These are phyloP conservation scores for Casuarina glauca DNA, from an alignment of 306 rosid genomes.

Conservation along the genomic window DNA sequence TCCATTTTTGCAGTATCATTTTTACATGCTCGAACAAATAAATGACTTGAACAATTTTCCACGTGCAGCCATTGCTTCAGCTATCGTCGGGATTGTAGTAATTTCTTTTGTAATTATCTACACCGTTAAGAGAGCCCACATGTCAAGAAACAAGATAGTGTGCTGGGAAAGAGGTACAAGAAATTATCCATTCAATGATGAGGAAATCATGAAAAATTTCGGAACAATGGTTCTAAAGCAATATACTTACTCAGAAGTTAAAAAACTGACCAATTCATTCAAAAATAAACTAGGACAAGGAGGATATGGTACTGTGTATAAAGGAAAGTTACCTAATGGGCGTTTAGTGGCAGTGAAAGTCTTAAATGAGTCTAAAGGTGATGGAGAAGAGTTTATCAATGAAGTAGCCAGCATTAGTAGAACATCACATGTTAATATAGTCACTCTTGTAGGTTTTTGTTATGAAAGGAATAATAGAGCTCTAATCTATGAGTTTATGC, in stretches of 20 bases:
- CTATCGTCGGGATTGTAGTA: not conserved
- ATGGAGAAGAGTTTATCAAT: slow-evolving; percentile 45
- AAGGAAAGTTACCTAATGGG: slow-evolving; percentile 33
- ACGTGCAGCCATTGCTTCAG: not conserved
- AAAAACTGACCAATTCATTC: slow-evolving; percentile 36
- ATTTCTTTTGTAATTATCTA: no score
- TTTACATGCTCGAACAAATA: not conserved
- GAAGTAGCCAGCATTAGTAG: slow-evolving; percentile 46
- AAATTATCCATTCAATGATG: not conserved
- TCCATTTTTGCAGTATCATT: not conserved
- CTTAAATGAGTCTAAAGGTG: slow-evolving; percentile 19
- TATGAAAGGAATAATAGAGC: slow-evolving; percentile 37
- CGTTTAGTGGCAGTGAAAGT: slow-evolving; percentile 40
- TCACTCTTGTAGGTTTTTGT: slow-evolving; percentile 42
- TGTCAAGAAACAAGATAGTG: not conserved
- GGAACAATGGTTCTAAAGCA: slow-evolving; percentile 19
- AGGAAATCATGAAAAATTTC: slow-evolving; percentile 1
- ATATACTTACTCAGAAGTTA: slow-evolving; percentile 23
- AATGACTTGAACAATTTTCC: not conserved
- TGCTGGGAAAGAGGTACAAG: not conserved
- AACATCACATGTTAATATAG: slow-evolving; percentile 43
- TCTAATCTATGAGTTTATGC: slow-evolving; percentile 39
- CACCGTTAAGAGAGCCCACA: not conserved
- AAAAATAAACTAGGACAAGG: slow-evolving; percentile 32
- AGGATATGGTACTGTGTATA: slow-evolving; percentile 45